A percentile compares a stretch with the other conserved stretches of the same genome.
Conservation (phyloP, 2,329 filamentous ascomycete genomes). For the Colletotrichum sp. region DNA sequence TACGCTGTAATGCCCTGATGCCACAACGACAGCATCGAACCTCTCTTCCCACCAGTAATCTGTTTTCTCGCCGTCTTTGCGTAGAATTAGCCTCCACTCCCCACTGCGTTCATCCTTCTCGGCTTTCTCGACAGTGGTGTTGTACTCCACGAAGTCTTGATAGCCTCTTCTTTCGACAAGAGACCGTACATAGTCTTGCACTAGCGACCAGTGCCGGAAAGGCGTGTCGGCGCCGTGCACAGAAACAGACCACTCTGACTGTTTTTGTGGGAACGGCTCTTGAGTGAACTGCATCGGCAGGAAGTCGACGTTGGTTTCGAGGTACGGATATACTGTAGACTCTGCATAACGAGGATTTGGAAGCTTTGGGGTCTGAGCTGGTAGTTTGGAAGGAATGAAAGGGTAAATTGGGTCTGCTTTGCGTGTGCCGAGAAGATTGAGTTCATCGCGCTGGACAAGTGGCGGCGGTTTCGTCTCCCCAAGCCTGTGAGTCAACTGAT, state of each 20-base stretch:
- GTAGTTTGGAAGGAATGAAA: constrained; percentile 50
- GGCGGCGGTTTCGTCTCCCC: constrained; percentile 41
- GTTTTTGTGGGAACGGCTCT: constrained; percentile 53
- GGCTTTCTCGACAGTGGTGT: constrained; percentile 66
- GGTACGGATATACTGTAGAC: constrained; percentile 64
- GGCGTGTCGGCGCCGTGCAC: constrained; percentile 62
- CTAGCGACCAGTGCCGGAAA: constrained; percentile 64
- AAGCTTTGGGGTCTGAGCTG: constrained; percentile 47
- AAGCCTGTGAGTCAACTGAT: constrained; percentile 32
- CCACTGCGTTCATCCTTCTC: constrained; percentile 46
- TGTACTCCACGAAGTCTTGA: constrained; percentile 55
- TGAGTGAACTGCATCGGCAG: constrained; percentile 65
- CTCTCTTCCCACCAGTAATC: constrained; percentile 68
- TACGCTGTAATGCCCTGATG: constrained; percentile 64
- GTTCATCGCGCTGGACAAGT: constrained; percentile 39
- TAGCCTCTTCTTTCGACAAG: constrained; percentile 60
- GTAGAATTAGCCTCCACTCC: constrained; percentile 60
- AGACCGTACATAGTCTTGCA: constrained; percentile 58
- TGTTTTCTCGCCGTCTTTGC: constrained; percentile 37
- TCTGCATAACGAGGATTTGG: constrained; percentile 57
- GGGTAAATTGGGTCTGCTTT: constrained; percentile 53
- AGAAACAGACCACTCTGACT: constrained; percentile 30
- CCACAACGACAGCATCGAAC: constrained; percentile 67
- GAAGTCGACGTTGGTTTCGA: constrained; percentile 69
- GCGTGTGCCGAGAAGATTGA: constrained; percentile 50